A percentile compares a stretch with the other conserved stretches of the same genome.
These are phyloP conservation scores for Conoideocrella luteorostrata DNA, from an alignment of 2,329 filamentous ascomycete species.

Conservation along the genomic window DNA sequence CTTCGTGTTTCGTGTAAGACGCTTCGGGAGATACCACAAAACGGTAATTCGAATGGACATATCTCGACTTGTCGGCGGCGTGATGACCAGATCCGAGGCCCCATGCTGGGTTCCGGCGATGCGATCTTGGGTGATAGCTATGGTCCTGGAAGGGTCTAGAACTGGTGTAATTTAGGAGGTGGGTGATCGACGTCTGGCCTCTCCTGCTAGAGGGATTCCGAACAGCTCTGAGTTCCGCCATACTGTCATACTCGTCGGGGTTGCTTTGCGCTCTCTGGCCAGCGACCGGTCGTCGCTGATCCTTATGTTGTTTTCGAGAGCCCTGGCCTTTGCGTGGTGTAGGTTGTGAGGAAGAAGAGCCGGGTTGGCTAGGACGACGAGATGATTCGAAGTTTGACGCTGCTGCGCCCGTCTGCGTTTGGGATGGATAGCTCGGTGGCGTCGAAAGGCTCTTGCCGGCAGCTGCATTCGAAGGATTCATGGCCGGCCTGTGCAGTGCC, in stretches of 20 bases:
- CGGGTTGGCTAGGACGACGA: constrained; percentile 39
- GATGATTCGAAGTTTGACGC: constrained; percentile 43
- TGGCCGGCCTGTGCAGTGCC: constrained; percentile 15
- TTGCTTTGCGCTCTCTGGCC: constrained; percentile 27
- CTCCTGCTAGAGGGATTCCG: constrained; percentile 62
- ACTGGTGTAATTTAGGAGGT: constrained; percentile 85
- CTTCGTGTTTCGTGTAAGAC: constrained; percentile 72
- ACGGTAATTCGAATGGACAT: constrained; percentile 90
- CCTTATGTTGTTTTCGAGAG: constrained; percentile 75
- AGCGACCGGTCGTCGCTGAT: constrained; percentile 62
- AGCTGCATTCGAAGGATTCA: constrained; percentile 27
- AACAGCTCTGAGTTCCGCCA: constrained; percentile 67
- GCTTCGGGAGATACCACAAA: constrained; percentile 85
- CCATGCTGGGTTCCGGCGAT: constrained; percentile 71
- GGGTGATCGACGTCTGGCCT: constrained; percentile 94
- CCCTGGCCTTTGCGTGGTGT: constrained; percentile 69
- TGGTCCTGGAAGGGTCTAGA: constrained; percentile 63
- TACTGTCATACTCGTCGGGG: constrained; percentile 74
- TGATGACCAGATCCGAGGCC: constrained; percentile 85
- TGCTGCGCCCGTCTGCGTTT: constrained; percentile 34
- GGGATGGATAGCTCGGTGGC: constrained; percentile 33
- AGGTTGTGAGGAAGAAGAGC: constrained; percentile 22
- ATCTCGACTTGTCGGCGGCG: constrained; percentile 83
- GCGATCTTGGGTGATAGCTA: constrained; percentile 46
- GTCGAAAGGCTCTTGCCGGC: constrained; percentile 47